Evolutionary conservation across 768 basidiomycete species (phyloP).

Genomic region (Collybiopsis luxurians): DNA sequence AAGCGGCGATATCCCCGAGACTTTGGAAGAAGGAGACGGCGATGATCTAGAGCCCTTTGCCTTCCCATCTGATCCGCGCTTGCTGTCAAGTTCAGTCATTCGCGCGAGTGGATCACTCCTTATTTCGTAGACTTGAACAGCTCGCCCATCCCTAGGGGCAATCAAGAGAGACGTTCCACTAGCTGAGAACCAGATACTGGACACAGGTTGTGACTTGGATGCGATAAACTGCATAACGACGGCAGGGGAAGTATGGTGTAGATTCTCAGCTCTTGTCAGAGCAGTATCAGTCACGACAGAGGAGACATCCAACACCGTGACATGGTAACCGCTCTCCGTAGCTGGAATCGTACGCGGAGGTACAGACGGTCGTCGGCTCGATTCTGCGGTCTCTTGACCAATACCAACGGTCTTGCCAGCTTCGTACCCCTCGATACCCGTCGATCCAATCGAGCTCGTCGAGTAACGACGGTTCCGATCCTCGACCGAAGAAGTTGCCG

Average conservation of each 20-base stretch:
- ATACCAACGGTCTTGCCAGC: constrained; percentile 5
- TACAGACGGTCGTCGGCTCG: constrained; percentile 6
- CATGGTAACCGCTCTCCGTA: constrained; percentile 36
- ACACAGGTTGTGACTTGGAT: constrained; percentile 45
- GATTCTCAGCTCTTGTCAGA: neutral
- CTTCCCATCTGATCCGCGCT: neutral
- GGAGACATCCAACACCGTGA: constrained; percentile 57
- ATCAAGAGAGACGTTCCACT: constrained; percentile 55
- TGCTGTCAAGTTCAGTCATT: neutral
- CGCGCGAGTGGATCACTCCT: constrained; percentile 19
- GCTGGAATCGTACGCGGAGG: constrained; percentile 21
- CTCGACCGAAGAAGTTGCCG: constrained; percentile 24
- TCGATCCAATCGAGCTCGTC: neutral
- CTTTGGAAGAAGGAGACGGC: neutral
- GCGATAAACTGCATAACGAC: constrained; percentile 48
- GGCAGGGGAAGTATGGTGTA: constrained; percentile 20
- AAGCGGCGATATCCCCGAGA: constrained; percentile 31
- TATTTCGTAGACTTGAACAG: constrained; percentile 45
- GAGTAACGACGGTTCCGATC: constrained; percentile 14
- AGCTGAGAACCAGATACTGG: constrained; percentile 44
- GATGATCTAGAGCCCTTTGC: constrained; percentile 1
- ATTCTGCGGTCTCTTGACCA: neutral
- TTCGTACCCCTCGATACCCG: constrained; percentile 10
- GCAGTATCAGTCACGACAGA: constrained; percentile 12
- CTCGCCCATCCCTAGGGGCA: constrained; percentile 54